phyloP scores from a whole-genome alignment of 768 basidiomycete species.

The Arthromyces matolae region DNA sequence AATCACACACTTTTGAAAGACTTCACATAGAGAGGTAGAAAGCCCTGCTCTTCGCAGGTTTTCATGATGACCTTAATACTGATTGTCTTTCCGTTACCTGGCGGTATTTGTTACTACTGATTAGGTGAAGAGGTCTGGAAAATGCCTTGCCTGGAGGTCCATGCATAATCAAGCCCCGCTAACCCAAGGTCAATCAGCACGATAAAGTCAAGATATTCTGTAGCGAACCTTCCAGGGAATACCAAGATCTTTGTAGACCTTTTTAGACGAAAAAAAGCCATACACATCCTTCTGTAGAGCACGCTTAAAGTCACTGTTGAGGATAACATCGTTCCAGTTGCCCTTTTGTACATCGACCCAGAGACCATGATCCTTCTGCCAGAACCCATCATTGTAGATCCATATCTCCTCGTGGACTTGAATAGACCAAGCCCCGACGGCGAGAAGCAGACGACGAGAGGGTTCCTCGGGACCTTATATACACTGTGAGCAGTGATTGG shows the following conservation, averaged over 20 bases:
- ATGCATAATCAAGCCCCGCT: slow-evolving; percentile 81
- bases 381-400: slow-evolving; percentile 70
- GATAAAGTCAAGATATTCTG: background rate
- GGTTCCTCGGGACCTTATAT: slow-evolving; percentile 42
- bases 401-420: slow-evolving; percentile 67
- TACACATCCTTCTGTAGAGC: slow-evolving; percentile 68
- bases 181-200: background rate
- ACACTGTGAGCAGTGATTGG: background rate
- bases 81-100: slow-evolving; percentile 84
- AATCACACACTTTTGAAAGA: slow-evolving; percentile 58
- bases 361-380: slow-evolving; percentile 59
- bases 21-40: slow-evolving; percentile 76
- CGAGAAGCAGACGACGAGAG: slow-evolving; percentile 47
- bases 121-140: background rate
- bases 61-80: slow-evolving; percentile 82
- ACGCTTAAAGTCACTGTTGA: slow-evolving; percentile 66
- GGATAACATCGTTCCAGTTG: slow-evolving; percentile 71
- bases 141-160: slow-evolving; percentile 64
- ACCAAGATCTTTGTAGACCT: slow-evolving; percentile 65
- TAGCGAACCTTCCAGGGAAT: slow-evolving; percentile 77
- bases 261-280: slow-evolving; percentile 76
- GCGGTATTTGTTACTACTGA: background rate
- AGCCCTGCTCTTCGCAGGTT: slow-evolving; percentile 56
- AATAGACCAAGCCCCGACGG: slow-evolving; percentile 48
- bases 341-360: slow-evolving; percentile 64